Percentiles rank a stretch among this genome's conserved stretches.
phyloP scores from a whole-genome alignment of 441 rosid genomes.

The Iberis amara region DNA sequence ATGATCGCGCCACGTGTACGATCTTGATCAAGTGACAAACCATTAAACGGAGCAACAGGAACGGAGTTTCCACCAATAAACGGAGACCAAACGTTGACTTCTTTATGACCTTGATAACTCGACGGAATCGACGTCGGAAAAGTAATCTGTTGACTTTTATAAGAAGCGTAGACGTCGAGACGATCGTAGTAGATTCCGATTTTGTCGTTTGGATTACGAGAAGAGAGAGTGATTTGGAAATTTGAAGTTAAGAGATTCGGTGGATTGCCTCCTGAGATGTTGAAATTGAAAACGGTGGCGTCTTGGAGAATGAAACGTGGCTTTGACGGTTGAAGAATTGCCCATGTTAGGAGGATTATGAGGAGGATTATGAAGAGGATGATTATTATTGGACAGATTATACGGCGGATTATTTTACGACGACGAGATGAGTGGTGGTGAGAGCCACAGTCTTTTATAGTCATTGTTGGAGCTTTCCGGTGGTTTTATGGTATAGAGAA shows the following conservation, averaged over 20 bases:
- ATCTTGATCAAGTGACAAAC: slow-evolving; percentile 36
- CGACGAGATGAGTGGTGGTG: slow-evolving; percentile 5
- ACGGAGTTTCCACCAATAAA: slow-evolving; percentile 44
- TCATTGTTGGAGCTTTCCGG: slow-evolving; percentile 20
- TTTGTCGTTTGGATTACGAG: slow-evolving; percentile 63
- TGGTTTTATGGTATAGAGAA: not conserved
- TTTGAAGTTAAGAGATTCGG: slow-evolving; percentile 61
- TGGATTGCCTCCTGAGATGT: slow-evolving; percentile 35
- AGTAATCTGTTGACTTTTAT: slow-evolving; percentile 69
- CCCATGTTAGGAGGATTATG: slow-evolving; percentile 46
- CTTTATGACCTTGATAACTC: slow-evolving; percentile 59
- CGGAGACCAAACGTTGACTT: slow-evolving; percentile 72
- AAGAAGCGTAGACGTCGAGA: slow-evolving; percentile 59
- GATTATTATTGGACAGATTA: slow-evolving; percentile 29
- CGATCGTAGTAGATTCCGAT: slow-evolving; percentile 76
- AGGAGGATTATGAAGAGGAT: slow-evolving; percentile 39
- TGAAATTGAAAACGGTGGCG: slow-evolving; percentile 75
- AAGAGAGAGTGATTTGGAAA: slow-evolving; percentile 59
- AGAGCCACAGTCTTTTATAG: slow-evolving; percentile 27
- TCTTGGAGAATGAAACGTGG: slow-evolving; percentile 78
- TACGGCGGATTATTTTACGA: slow-evolving; percentile 3
- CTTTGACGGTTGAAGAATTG: slow-evolving; percentile 53
- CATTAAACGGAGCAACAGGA: slow-evolving; percentile 67
- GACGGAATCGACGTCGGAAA: slow-evolving; percentile 39
- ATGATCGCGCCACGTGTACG: slow-evolving; percentile 36